Evolutionary conservation across 768 basidiomycete species (phyloP).

Genomic region (Amanita muscaria): DNA sequence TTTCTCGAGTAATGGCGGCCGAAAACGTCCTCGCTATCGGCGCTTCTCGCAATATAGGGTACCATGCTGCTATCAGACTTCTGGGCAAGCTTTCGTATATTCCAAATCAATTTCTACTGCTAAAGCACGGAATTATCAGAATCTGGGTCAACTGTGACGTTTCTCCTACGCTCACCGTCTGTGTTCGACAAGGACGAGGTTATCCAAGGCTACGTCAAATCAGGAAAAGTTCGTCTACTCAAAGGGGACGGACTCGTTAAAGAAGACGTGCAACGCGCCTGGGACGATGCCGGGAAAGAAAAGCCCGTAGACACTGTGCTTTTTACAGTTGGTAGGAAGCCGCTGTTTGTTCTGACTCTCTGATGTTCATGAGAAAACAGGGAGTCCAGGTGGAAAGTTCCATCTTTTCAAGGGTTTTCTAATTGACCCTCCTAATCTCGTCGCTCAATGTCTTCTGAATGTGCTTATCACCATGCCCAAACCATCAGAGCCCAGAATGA

Average conservation of each 20-base stretch:
- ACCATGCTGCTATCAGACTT: slow-evolving; percentile 36
- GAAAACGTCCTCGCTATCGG: slow-evolving; percentile 39
- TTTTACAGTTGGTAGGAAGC: slow-evolving; percentile 60
- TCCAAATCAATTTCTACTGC: background rate
- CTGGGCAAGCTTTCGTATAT: slow-evolving; percentile 27
- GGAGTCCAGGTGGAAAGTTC: slow-evolving; percentile 31
- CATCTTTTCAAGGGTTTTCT: slow-evolving; percentile 37
- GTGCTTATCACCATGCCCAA: slow-evolving; percentile 44
- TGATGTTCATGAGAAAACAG: background rate
- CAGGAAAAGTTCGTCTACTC: slow-evolving; percentile 44
- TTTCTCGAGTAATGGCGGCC: too few species aligned
- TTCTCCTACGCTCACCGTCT: slow-evolving; percentile 44
- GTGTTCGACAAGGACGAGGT: slow-evolving; percentile 45
- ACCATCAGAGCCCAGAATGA: slow-evolving; percentile 35
- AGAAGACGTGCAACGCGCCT: slow-evolving; percentile 43
- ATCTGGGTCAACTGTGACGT: slow-evolving; percentile 51
- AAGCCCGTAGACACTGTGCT: slow-evolving; percentile 46
- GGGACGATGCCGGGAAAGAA: slow-evolving; percentile 34
- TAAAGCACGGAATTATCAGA: slow-evolving; percentile 27
- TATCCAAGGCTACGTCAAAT: slow-evolving; percentile 42
- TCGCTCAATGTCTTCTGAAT: slow-evolving; percentile 49
- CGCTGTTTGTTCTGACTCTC: slow-evolving; percentile 3
- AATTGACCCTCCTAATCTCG: slow-evolving; percentile 45
- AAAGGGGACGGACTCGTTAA: slow-evolving; percentile 53
- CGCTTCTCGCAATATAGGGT: slow-evolving; percentile 51